Evolutionary conservation across 176 grass and related monocot genomes (phyloP).

Genomic region (Eragrostis curvula): DNA sequence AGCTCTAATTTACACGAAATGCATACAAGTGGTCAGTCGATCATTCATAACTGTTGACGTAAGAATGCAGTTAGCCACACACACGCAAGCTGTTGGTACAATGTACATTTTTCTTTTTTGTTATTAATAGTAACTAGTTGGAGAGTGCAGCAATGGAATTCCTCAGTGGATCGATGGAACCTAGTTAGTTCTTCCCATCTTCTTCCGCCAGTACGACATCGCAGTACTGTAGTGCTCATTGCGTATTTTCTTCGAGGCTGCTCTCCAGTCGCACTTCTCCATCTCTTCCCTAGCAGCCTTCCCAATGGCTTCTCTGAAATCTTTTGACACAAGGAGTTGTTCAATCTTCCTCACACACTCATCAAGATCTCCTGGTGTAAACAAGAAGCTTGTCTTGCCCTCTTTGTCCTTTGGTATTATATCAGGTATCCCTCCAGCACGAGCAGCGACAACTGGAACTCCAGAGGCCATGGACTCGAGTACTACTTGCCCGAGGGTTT

Average conservation of each 20-base stretch:
- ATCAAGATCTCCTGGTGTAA: constrained; percentile 75
- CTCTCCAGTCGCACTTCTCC: constrained; percentile 89
- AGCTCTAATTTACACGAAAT: constrained; percentile 52
- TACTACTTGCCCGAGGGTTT: constrained; percentile 97
- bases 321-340: constrained; percentile 55
- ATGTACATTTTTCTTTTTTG: constrained; percentile 49
- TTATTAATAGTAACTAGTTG: constrained; percentile 43
- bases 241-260: constrained; percentile 78
- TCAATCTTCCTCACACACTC: constrained; percentile 86
- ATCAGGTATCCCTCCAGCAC: constrained; percentile 93
- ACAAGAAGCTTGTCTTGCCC: constrained; percentile 84
- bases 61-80: constrained; percentile 43
- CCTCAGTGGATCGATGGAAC: not conserved
- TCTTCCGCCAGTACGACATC: constrained; percentile 70
- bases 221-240: constrained; percentile 83
- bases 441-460: constrained; percentile 82
- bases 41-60: constrained; percentile 35
- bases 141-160: constrained; percentile 22
- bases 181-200: constrained; percentile 55
- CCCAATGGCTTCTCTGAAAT: constrained; percentile 68
- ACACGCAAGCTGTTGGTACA: constrained; percentile 48
- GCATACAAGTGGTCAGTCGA: constrained; percentile 47
- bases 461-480: constrained; percentile 97
- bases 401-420: constrained; percentile 88
- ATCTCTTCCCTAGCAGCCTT: constrained; percentile 82